These are phyloP conservation scores for Gnomoniopsis sp. DNA, from an alignment of 2,329 filamentous ascomycete genomes.

Conservation along the genomic window DNA sequence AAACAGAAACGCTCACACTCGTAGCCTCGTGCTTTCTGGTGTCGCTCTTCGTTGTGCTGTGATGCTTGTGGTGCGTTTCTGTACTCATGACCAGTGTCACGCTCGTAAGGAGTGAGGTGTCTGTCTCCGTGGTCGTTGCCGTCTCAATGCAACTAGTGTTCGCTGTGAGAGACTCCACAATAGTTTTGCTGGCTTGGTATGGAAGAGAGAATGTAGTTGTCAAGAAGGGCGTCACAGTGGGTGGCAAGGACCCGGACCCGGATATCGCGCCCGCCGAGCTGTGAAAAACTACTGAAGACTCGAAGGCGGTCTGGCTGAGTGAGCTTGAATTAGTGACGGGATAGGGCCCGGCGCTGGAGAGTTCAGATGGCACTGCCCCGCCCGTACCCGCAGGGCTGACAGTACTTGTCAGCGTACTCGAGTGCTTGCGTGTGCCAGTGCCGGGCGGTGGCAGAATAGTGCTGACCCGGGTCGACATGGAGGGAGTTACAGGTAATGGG, in stretches of 20 bases:
- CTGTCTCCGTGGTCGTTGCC: not conserved
- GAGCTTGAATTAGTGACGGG: not conserved
- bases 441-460: no score
- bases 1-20: not conserved
- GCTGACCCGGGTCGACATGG: no score
- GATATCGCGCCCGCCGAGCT: not conserved
- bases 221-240: not conserved
- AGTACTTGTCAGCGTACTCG: no score
- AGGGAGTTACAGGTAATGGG: not conserved
- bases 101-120: not conserved
- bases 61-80: not conserved
- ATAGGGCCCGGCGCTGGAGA: no score
- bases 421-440: not conserved
- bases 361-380: not conserved
- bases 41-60: not conserved
- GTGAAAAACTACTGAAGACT: not conserved
- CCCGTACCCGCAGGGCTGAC: no score
- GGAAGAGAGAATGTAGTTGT: not conserved
- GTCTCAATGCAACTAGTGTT: slow-evolving; percentile 2
- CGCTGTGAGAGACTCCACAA: not conserved
- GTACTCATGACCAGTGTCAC: not conserved
- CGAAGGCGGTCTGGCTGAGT: not conserved
- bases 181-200: not conserved
- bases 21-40: not conserved
- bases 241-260: not conserved